Evolutionary conservation across 1,139 yeast species (phyloP), one percentile per base, ranked within the genome.

Genomic region (Pichia sp.): DNA sequence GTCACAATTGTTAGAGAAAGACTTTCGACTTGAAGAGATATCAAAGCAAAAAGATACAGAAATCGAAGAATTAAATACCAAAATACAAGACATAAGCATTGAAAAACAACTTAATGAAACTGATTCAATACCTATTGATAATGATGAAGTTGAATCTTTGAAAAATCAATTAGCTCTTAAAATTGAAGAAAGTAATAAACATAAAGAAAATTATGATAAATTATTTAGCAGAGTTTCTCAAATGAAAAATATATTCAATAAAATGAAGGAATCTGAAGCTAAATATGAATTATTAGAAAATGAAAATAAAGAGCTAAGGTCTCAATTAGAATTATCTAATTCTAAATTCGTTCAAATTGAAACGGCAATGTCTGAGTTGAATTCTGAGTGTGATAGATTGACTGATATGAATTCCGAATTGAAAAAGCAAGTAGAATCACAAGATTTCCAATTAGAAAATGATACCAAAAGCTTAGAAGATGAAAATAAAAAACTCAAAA

Each of bases 241-340:
- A 3, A 87, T 92, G 86, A 87, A 86, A 58, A 68, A 84, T 0
- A 74, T 83, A 2, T 84, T 85, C 60, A 74, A 73, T 46, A 82
- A 83, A 54, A 82, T 83, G 87, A 83, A 83, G 58, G 81, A 78
- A 49, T 72, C 94, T 0, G 84, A 92, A 53, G 71, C 71, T 9
- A 95, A 87, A 53, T 68, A 89, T 35, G 83, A 80, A 41, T 69
- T 68, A 35, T 68, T 80, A 0, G 79, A 77, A 54, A 42, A 25
- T 16, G 47, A 47, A 28, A 53, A 48, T 25, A 28, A 27, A 26
- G 31, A 45, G 52, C 20, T 45, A 56, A 35, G 55, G 43, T 12
- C 53, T 49, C 32, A 48, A 16, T 41, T 39, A 5, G 49, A 49
- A 20, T 11, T 23, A 10, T 37, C 44, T 5, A 38, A 35, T 9